These are phyloP conservation scores for Skeletonema tropicum DNA, from an alignment of 108 stramenopile species.

Conservation along the genomic window DNA sequence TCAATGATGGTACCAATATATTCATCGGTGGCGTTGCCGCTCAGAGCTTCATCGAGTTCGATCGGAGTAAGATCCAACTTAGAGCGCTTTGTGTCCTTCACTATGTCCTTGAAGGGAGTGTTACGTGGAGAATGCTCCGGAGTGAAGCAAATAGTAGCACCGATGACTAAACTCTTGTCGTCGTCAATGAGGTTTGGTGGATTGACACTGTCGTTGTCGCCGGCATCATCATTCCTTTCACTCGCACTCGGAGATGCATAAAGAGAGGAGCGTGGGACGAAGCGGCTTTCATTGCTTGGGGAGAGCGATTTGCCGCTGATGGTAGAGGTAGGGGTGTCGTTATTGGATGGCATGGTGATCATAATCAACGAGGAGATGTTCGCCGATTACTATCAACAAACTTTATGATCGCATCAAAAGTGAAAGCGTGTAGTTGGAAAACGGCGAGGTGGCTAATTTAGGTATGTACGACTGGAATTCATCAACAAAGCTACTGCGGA, in stretches of 20 bases:
- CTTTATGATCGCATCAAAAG: neutral
- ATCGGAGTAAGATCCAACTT: neutral
- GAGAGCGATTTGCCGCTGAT: slow-evolving; percentile 25
- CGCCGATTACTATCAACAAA: neutral
- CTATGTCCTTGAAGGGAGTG: slow-evolving; percentile 5
- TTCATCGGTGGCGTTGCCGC: slow-evolving; percentile 4
- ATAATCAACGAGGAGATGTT: neutral
- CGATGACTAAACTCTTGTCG: slow-evolving; percentile 33
- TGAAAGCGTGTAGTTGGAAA: neutral
- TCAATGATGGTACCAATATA: slow-evolving; percentile 29
- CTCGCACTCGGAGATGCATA: slow-evolving; percentile 16
- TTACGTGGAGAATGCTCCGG: slow-evolving; percentile 35
- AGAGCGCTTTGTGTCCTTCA: neutral
- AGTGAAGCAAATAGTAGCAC: slow-evolving; percentile 51
- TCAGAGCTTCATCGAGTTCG: neutral
- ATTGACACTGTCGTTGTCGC: neutral
- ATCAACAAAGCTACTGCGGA: neutral
- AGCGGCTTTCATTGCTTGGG: slow-evolving; percentile 45
- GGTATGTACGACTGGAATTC: neutral
- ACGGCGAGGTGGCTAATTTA: neutral
- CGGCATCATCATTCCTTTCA: slow-evolving; percentile 12
- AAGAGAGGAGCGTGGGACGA: slow-evolving; percentile 44
- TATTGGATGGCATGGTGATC: slow-evolving; percentile 3
- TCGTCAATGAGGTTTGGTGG: slow-evolving; percentile 2
- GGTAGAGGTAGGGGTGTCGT: neutral